These are phyloP conservation scores for Tephrocybe sp. DNA, from an alignment of 768 basidiomycete species.

Conservation along the genomic window DNA sequence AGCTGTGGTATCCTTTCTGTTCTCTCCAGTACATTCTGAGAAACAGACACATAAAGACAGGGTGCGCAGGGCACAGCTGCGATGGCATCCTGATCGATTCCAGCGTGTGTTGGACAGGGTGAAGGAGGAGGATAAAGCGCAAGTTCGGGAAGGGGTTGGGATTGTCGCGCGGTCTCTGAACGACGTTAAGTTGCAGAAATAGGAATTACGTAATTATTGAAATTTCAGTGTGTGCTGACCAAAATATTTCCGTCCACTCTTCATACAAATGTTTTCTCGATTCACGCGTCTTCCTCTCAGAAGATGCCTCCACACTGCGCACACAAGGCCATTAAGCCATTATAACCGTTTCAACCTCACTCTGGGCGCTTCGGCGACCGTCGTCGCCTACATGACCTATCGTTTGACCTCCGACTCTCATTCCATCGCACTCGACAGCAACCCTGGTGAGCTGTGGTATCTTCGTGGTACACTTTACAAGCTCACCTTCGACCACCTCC, in stretches of 20 bases:
- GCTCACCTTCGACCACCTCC: conserved; percentile 2
- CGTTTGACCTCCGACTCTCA: conserved; percentile 38
- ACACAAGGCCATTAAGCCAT: conserved; percentile 19
- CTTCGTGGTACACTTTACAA: background rate
- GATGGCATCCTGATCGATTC: conserved; percentile 85
- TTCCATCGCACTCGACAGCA: conserved; percentile 48
- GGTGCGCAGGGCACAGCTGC: conserved; percentile 60
- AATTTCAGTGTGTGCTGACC: too few species aligned
- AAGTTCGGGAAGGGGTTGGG: conserved; percentile 63
- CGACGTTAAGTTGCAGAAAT: conserved; percentile 53
- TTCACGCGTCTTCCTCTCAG: conserved; percentile 52
- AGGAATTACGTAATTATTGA: too few species aligned
- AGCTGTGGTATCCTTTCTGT: conserved; percentile 57
- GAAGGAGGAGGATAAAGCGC: conserved; percentile 43
- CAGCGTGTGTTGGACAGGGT: conserved; percentile 53
- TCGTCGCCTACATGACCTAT: conserved; percentile 48
- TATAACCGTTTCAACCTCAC: conserved; percentile 30
- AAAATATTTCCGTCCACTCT: too few species aligned
- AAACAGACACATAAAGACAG: conserved; percentile 60
- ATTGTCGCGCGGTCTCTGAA: conserved; percentile 66
- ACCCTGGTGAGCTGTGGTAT: conserved; percentile 24
- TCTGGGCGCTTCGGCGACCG: conserved; percentile 42
- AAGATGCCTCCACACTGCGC: conserved; percentile 48
- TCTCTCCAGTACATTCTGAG: conserved; percentile 63
- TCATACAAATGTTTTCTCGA: conserved; percentile 63